Conservation (phyloP, 345 rosid genomes). For the Linum tenue region DNA sequence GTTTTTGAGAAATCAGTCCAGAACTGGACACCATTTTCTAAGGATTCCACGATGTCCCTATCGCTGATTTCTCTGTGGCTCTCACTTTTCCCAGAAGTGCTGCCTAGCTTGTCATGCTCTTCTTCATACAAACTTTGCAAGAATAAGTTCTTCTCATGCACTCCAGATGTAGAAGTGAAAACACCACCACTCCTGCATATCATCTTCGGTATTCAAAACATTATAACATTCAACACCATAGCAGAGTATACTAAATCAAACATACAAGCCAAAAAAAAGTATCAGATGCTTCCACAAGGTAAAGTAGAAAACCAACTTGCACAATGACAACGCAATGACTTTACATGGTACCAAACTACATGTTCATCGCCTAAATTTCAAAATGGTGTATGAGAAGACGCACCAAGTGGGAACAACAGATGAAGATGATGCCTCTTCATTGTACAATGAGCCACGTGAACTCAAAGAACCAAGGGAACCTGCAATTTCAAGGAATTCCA, state of each 20-base stretch:
- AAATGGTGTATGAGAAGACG: constrained; percentile 29
- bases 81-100: constrained; percentile 19
- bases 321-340: too few species aligned
- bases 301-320: too few species aligned
- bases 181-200: constrained; percentile 56
- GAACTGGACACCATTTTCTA: constrained; percentile 55
- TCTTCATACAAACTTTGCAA: constrained; percentile 66
- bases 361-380: too few species aligned
- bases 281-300: neutral
- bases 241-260: too few species aligned
- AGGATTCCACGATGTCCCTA: constrained; percentile 55
- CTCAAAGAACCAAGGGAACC: constrained; percentile 86
- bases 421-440: constrained; percentile 28
- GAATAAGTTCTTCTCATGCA: constrained; percentile 59
- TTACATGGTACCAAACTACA: too few species aligned
- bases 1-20: constrained; percentile 96
- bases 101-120: constrained; percentile 21
- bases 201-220: neutral
- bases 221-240: neutral
- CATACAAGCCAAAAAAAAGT: neutral
- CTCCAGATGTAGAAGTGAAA: constrained; percentile 49
- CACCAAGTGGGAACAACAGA: constrained; percentile 67
- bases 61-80: constrained; percentile 41
- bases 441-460: constrained; percentile 56
- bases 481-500: constrained; percentile 22